A percentile compares a stretch with the other conserved stretches of the same genome.
Evolutionary conservation across 2,329 filamentous ascomycete genomes (phyloP).

Genomic region (Sphaerulina vaccinii): DNA sequence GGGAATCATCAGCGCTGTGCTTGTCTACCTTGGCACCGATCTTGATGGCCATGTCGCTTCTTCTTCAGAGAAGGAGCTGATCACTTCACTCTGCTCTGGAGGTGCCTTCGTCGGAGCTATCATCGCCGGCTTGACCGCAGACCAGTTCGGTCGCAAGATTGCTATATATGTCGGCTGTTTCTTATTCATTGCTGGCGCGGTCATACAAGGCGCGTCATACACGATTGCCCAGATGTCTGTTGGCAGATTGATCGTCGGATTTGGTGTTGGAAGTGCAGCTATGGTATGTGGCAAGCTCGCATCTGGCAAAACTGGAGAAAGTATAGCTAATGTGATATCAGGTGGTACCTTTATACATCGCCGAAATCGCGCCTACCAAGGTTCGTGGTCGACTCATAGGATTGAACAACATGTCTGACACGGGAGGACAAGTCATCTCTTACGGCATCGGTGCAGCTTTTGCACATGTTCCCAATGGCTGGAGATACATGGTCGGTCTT

Average conservation of each 20-base stretch:
- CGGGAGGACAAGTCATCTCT: slow-evolving; percentile 36
- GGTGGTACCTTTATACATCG: slow-evolving; percentile 42
- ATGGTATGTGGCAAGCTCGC: slow-evolving; percentile 35
- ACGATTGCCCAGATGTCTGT: slow-evolving; percentile 8
- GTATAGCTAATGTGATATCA: too few relatives aligned
- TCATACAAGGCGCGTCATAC: slow-evolving; percentile 8
- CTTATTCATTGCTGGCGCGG: slow-evolving; percentile 41
- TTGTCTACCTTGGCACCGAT: slow-evolving; percentile 39
- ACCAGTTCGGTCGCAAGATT: slow-evolving; percentile 40
- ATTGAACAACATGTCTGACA: slow-evolving; percentile 41
- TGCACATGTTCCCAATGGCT: slow-evolving; percentile 36
- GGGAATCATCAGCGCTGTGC: slow-evolving; percentile 41
- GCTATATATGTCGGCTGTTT: slow-evolving; percentile 44
- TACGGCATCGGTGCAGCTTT: slow-evolving; percentile 39
- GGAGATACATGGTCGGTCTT: slow-evolving; percentile 38
- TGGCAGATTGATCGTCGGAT: slow-evolving; percentile 37
- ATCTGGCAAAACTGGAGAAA: too few relatives aligned
- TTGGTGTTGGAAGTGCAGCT: slow-evolving; percentile 49
- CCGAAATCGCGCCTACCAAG: slow-evolving; percentile 51
- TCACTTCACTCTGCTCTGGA: slow-evolving; percentile 42
- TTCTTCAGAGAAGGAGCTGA: slow-evolving; percentile 40
- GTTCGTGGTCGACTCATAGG: slow-evolving; percentile 43
- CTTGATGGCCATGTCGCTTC: slow-evolving; percentile 34
- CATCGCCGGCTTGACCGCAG: slow-evolving; percentile 39
- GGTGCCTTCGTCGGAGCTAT: slow-evolving; percentile 42